Evolutionary conservation across 1,284 basidiomycete species (phyloP), one percentile per base, ranked within the genome.

Genomic region (Sporisorium scitamineum): DNA sequence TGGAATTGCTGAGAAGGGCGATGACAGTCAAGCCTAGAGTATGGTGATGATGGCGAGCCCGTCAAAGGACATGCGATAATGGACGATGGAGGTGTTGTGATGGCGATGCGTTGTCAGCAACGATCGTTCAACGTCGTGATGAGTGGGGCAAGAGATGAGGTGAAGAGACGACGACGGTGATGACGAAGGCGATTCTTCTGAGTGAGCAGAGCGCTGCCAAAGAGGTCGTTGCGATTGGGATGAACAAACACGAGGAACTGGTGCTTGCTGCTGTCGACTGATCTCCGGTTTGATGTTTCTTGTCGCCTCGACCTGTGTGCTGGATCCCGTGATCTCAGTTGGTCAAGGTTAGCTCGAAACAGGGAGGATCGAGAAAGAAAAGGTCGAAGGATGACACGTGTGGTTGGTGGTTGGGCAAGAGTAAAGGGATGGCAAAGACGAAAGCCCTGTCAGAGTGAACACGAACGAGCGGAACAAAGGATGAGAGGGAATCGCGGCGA

Each of bases 1-100:
- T 47, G 7, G 24, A n/a, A 16, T 42, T 26, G 11, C 26, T 26
- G 45, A 18, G 22, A 18, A 13, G 9, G 31, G 13, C 13, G 13
- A n/a, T n/a, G n/a, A n/a, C n/a, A n/a, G n/a, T n/a, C n/a, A n/a
- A n/a, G n/a, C n/a, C n/a, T n/a, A n/a, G n/a, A n/a, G n/a, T n/a
- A n/a, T n/a, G 31, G 29, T 5, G 8, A 41, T 31, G 34, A 26
- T 37, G 60, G 53, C 41, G 31, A 54, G 51, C 62, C 55, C 54
- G 27, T 66, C 69, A 59, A 62, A 62, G 59, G 55, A 58, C 61
- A 48, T 57, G 54, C 50, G 11, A 34, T n/a, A 18, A 6, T 27
- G 29, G n/a, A 22, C 24, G 53, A 39, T 27, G 22, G 37, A 24
- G 42, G 14, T 22, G 39, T n/a, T 42, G 13, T 50, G 11, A n/a